Evolutionary conservation across 306 rosid species (phyloP).

Genomic region (Citrullus colocynthis): DNA sequence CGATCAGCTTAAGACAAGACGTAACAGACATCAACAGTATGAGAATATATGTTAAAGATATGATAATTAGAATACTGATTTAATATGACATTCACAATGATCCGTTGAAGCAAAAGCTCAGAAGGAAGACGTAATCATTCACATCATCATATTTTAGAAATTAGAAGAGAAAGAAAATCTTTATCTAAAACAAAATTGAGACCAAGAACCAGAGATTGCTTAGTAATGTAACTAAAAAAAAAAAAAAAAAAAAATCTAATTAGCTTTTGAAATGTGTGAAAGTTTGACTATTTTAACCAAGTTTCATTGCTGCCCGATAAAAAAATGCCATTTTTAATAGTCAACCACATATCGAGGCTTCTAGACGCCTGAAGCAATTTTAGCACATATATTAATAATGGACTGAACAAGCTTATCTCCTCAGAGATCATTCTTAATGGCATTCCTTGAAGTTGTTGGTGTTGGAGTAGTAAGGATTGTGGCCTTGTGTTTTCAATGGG

Average conservation of each 20-base stretch:
- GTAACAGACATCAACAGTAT: not conserved
- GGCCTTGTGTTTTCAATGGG: constrained; percentile 63
- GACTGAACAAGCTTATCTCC: constrained; percentile 34
- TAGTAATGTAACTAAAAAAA: not conserved
- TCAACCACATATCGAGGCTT: not conserved
- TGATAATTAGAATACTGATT: not conserved
- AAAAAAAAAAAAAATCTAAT: not conserved
- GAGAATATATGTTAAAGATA: not conserved
- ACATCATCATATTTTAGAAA: not conserved
- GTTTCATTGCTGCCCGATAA: not conserved
- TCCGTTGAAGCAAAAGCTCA: not conserved
- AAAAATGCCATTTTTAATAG: not conserved
- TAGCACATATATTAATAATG: not conserved
- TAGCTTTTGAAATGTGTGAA: not conserved
- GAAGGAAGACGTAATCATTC: not conserved
- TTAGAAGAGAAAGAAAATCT: not conserved
- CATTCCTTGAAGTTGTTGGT: constrained; percentile 58
- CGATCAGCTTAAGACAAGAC: not conserved
- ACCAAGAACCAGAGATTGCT: not conserved
- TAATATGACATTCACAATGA: not conserved
- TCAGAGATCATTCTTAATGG: constrained; percentile 73
- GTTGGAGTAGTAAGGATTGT: constrained; percentile 44
- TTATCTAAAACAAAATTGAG: not conserved
- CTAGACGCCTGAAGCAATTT: not conserved
- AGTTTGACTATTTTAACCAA: not conserved